A percentile compares a stretch with the other conserved stretches of the same genome.
phyloP scores from a whole-genome alignment of 768 basidiomycete species.

The Tubosaeta brunneosetosa region DNA sequence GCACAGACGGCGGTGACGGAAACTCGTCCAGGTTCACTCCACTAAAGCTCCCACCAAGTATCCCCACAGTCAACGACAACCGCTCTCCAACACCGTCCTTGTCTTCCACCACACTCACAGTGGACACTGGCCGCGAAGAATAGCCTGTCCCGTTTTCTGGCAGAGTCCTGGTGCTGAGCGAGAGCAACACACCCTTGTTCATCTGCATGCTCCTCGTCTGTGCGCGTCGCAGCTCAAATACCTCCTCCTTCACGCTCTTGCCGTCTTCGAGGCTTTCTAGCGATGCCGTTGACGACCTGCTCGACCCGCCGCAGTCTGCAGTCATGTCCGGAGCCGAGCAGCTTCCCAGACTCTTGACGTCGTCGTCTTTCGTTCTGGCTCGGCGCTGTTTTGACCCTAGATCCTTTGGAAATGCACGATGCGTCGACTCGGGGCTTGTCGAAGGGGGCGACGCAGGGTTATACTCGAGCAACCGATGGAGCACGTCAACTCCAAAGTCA shows the following conservation, averaged over 20 bases:
- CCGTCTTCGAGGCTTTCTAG: slow-evolving; percentile 19
- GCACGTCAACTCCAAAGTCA: slow-evolving; percentile 5
- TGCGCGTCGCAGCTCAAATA: slow-evolving; percentile 43
- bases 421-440: neutral
- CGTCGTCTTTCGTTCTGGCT: slow-evolving; percentile 12
- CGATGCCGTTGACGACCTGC: slow-evolving; percentile 20
- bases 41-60: slow-evolving; percentile 35
- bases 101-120: neutral
- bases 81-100: slow-evolving; percentile 13
- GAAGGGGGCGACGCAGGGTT: neutral
- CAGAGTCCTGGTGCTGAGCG: slow-evolving; percentile 20
- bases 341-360: slow-evolving; percentile 16
- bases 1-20: slow-evolving; percentile 39
- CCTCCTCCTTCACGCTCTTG: slow-evolving; percentile 25
- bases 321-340: slow-evolving; percentile 23
- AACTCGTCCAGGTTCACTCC: slow-evolving; percentile 44
- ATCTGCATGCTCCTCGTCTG: slow-evolving; percentile 49
- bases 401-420: neutral
- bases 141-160: neutral
- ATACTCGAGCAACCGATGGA: slow-evolving; percentile 13
- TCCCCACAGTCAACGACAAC: slow-evolving; percentile 14
- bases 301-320: slow-evolving; percentile 18
- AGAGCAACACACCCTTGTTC: slow-evolving; percentile 43
- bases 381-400: neutral
- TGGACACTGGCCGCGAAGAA: slow-evolving; percentile 2